Conservation (phyloP, 2,329 filamentous ascomycete species). For the Pseudogymnoascus sp. region DNA sequence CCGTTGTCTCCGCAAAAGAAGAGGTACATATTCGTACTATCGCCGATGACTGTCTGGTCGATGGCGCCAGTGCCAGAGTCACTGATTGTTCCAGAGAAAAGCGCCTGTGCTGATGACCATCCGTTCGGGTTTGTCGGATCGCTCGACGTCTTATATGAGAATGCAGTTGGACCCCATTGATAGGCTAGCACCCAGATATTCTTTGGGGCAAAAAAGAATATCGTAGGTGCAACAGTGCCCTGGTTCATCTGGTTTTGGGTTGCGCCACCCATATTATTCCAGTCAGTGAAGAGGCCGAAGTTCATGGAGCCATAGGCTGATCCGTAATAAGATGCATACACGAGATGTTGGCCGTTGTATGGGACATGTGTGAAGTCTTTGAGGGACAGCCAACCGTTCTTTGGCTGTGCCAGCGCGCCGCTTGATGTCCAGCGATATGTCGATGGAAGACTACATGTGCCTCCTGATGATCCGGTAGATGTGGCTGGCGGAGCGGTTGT, state of each 20-base stretch:
- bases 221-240: conserved; percentile 48
- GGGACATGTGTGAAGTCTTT: conserved; percentile 54
- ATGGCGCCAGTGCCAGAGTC: conserved; percentile 47
- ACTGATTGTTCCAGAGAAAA: conserved; percentile 49
- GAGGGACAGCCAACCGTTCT: conserved; percentile 47
- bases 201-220: conserved; percentile 58
- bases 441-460: conserved; percentile 43
- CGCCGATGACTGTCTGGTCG: conserved; percentile 57
- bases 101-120: conserved; percentile 47
- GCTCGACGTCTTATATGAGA: conserved; percentile 51
- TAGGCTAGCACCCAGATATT: conserved; percentile 57
- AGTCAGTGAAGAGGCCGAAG: conserved; percentile 49
- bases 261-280: conserved; percentile 42
- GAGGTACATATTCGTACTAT: conserved; percentile 54
- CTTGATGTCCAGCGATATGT: conserved; percentile 49
- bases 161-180: conserved; percentile 54
- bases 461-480: conserved; percentile 9
- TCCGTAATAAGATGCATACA: conserved; percentile 47
- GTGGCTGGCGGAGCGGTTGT: neutral
- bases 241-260: conserved; percentile 44
- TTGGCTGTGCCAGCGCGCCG: conserved; percentile 42
- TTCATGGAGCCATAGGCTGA: conserved; percentile 49
- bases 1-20: conserved; percentile 63
- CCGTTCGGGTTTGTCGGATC: conserved; percentile 50
- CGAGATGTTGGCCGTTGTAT: conserved; percentile 52